Base-by-base conservation (phyloP, 208 protist species). In the Acanthamoeba sp. region DNA sequence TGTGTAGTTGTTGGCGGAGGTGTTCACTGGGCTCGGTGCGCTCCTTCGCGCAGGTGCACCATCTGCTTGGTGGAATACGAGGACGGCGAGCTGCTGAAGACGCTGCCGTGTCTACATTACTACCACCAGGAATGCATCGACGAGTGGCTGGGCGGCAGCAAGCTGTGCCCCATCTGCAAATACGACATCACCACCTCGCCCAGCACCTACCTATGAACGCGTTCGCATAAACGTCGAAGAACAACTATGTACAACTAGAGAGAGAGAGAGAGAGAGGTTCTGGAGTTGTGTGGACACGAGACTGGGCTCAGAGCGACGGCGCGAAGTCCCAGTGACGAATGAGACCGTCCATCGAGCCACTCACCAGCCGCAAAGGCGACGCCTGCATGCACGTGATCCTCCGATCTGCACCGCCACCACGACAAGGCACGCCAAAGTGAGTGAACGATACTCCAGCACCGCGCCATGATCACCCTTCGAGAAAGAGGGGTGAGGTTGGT, bases 91-190 rank as follows among this genome's bases (percentile, higher is more conserved):
- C 24, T 38, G 55, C 57, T 92, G 29, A 27, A 38, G 22, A 73
- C 59, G 57, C 38, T 92, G 52, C 87, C 87, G 10, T 92, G 87
- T 36, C 3, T 76, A 22, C 87, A 92, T 57, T 34, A 20, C 62
- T 92, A 92, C 62, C 87, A 92, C 42, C 57, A 76, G 57, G 50
- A 38, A 12, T 92, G 87, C 87, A 92, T 92, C 59, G 87, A 92
- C 38, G 38, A 27, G 40, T 92, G 87, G 87, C 87, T 92, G 20
- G 4, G 4, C 32, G 27, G 27, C 0, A n/a, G 52, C 59, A 92
- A 73, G 36, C 32, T 50, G 22, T 92, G 87, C 36, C 87, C 87
- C 16, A 40, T 92, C 12, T 92, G 87, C 59, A 92, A 92, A 16
- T 73, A 40, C 9, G 87, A 92, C 24, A 10, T 92, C 18, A 92